phyloP scores from a whole-genome alignment of 2,329 filamentous ascomycete species.

The Fusarium robinianum region DNA sequence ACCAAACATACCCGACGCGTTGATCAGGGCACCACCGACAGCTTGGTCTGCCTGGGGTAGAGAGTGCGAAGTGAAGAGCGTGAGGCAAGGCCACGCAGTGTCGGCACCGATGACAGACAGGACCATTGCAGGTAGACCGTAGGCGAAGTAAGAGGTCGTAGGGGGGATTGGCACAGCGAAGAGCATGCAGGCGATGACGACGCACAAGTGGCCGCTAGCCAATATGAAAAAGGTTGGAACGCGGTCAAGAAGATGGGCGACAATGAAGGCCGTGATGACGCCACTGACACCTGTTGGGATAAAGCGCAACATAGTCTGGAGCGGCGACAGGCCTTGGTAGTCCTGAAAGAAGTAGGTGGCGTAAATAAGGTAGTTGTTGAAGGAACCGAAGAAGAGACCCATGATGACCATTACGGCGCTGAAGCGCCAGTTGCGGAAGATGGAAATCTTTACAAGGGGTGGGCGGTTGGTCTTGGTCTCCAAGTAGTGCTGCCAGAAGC shows the following conservation, averaged over 20 bases:
- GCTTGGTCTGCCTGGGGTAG: conserved; percentile 68
- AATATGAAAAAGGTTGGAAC: conserved; percentile 63
- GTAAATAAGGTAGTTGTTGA: conserved; percentile 70
- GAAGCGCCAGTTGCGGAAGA: conserved; percentile 64
- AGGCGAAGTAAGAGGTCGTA: conserved; percentile 68
- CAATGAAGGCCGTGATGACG: conserved; percentile 58
- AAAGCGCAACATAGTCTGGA: conserved; percentile 72
- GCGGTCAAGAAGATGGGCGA: conserved; percentile 60
- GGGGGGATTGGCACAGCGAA: conserved; percentile 67
- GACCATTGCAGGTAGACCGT: conserved; percentile 67
- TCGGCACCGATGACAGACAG: conserved; percentile 69
- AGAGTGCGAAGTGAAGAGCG: conserved; percentile 66
- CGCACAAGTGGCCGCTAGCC: conserved; percentile 59
- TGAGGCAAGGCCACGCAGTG: conserved; percentile 67
- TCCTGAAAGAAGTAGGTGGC: conserved; percentile 74
- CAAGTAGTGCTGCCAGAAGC: conserved; percentile 61
- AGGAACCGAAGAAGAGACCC: conserved; percentile 67
- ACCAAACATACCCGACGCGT: conserved; percentile 67
- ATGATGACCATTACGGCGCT: conserved; percentile 68
- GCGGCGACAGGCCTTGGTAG: conserved; percentile 62
- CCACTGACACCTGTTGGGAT: conserved; percentile 67
- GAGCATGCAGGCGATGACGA: conserved; percentile 61
- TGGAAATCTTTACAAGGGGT: conserved; percentile 69
- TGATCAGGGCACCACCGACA: conserved; percentile 69
- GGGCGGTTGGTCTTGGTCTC: conserved; percentile 42